Evolutionary conservation across 2,329 filamentous ascomycete species (phyloP), one percentile per base, ranked within the genome.

Genomic region (Penicillium sp.): DNA sequence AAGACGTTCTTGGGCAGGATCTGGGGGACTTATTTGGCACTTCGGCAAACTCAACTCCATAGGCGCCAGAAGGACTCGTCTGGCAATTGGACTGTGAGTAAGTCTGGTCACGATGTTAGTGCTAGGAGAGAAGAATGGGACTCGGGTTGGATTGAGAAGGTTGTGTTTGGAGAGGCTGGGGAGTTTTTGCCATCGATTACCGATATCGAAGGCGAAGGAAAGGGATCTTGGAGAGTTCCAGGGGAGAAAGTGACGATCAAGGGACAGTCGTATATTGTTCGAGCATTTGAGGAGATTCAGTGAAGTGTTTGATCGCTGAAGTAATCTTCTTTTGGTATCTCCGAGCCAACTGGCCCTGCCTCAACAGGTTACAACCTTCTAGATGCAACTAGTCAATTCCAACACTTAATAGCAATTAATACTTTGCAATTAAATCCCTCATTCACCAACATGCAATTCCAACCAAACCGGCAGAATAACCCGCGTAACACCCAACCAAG

Each of bases 1-100:
- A 65, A 69, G 42, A 69, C 60, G 2, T 70, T 70, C 24, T 36
- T 69, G 28, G 67, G 60, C 11, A 58, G 63, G 14, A 58, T 70
- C 11, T 67, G 66, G 58, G 68, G 68, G 0, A 63, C 62, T 0
- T 71, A 62, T 55, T 16, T 71, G 28, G 68, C 57, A 6, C 28
- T 71, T 27, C 54, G 57, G 2, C 68, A 71, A 54, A 42, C 13
- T 1, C 66, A 68, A 48, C 47, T 45, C 20, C 50, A 61, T 38
- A 46, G 18, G 22, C 51, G 57, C 7, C 31, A 38, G 3, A 48
- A 33, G 16, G 51, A 46, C 14, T 20, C 54, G 4, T 36, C 47
- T 30, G 59, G 58, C 4, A 41, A 48, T 0, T 53, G 56, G 51
- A 42, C 44, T 13, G 46, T 61, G 5, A 56, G 55, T 14, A 64